phyloP scores from a whole-genome alignment of 2,329 filamentous ascomycete genomes.

The Shiraia sp. region DNA sequence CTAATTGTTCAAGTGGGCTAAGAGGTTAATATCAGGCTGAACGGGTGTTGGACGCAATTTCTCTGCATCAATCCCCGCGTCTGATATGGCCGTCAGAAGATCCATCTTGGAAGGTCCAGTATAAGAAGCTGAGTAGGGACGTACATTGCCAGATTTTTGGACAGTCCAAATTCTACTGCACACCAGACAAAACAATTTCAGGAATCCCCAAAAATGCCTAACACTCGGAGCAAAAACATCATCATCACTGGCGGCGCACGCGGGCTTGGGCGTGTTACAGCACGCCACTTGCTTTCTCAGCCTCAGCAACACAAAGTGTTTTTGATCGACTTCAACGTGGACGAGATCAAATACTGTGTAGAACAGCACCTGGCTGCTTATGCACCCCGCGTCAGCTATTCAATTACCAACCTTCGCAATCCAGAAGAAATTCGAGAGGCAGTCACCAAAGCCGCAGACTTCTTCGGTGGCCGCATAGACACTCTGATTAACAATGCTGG shows the following conservation, averaged over 20 bases:
- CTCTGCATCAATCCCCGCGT: neutral
- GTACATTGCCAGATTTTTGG: neutral
- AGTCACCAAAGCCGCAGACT: slow-evolving; percentile 43
- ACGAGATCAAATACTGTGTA: slow-evolving; percentile 37
- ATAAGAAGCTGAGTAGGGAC: neutral
- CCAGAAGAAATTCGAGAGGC: slow-evolving; percentile 28
- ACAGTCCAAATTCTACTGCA: no score
- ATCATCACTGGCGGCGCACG: slow-evolving; percentile 48
- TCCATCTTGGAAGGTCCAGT: neutral
- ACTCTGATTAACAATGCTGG: slow-evolving; percentile 38
- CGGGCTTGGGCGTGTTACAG: slow-evolving; percentile 50
- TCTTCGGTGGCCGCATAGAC: slow-evolving; percentile 39
- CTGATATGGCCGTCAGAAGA: slow-evolving; percentile 2
- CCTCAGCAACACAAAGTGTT: slow-evolving; percentile 48
- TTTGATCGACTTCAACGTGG: slow-evolving; percentile 49
- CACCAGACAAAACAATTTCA: neutral
- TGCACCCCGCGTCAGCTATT: slow-evolving; percentile 29
- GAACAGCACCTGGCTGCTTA: slow-evolving; percentile 36
- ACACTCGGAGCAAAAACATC: slow-evolving; percentile 28
- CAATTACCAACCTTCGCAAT: slow-evolving; percentile 46
- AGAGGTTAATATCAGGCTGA: slow-evolving; percentile 13
- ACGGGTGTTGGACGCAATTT: slow-evolving; percentile 2
- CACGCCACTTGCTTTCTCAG: slow-evolving; percentile 45
- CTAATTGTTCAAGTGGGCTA: slow-evolving; percentile 2
- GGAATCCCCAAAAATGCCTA: slow-evolving; percentile 13